phyloP scores from a whole-genome alignment of 179 eudicot genomes.

The Silene vulgaris region DNA sequence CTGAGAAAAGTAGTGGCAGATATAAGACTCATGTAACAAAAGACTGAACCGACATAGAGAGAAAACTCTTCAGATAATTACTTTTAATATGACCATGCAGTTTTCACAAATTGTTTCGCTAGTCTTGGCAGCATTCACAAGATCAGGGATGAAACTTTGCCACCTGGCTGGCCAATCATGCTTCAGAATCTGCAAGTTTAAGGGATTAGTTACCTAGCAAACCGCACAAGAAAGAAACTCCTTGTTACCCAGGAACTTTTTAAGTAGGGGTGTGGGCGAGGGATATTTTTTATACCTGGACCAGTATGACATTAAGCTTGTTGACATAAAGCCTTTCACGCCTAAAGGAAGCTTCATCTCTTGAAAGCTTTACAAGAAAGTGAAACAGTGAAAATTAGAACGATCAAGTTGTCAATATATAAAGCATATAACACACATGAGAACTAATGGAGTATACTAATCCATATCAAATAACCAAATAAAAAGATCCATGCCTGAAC shows the following conservation, averaged over 20 bases:
- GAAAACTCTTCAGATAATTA: slow-evolving; percentile 25
- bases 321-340: slow-evolving; percentile 89
- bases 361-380: slow-evolving; percentile 53
- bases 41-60: background rate
- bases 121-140: slow-evolving; percentile 90
- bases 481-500: slow-evolving; percentile 50
- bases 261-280: background rate
- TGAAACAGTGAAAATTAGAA: background rate
- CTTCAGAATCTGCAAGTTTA: slow-evolving; percentile 67
- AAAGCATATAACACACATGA: background rate
- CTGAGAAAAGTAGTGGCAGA: slow-evolving; percentile 29
- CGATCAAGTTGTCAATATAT: background rate
- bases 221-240: background rate
- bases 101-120: slow-evolving; percentile 98
- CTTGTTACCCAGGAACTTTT: background rate
- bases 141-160: slow-evolving; percentile 94
- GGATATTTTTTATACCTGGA: slow-evolving; percentile 53
- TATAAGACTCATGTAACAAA: background rate
- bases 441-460: background rate
- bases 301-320: slow-evolving; percentile 83
- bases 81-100: slow-evolving; percentile 97
- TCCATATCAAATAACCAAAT: background rate
- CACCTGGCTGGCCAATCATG: slow-evolving; percentile 99
- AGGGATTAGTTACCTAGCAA: background rate
- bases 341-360: slow-evolving; percentile 81